Percentiles rank a stretch among this genome's conserved stretches.
These are phyloP conservation scores for Elongisporangium senticosum DNA, from an alignment of 352 stramenopile genomes.

Conservation along the genomic window DNA sequence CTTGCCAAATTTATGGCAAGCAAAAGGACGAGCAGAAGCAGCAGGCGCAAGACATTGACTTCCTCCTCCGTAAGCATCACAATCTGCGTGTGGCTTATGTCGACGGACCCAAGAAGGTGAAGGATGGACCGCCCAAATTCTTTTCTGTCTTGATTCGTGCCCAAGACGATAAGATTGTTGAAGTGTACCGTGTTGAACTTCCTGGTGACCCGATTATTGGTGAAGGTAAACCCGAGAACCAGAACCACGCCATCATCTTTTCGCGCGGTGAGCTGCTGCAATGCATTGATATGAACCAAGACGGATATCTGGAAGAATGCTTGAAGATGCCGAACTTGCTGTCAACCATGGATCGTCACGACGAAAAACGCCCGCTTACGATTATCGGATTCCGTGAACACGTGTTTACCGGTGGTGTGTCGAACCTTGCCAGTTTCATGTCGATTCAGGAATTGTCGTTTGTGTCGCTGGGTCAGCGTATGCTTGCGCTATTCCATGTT, in stretches of 20 bases:
- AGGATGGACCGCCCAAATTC: slow-evolving; percentile 77
- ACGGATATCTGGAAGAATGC: slow-evolving; percentile 71
- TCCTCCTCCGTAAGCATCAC: slow-evolving; percentile 66
- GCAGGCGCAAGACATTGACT: slow-evolving; percentile 74
- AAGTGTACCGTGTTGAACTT: slow-evolving; percentile 75
- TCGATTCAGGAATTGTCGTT: slow-evolving; percentile 84
- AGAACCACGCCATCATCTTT: slow-evolving; percentile 84
- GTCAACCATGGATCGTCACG: slow-evolving; percentile 69
- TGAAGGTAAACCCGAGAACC: slow-evolving; percentile 84
- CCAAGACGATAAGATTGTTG: slow-evolving; percentile 61
- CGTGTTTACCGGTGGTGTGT: slow-evolving; percentile 80
- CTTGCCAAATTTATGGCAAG: slow-evolving; percentile 83
- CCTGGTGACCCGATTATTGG: slow-evolving; percentile 74
- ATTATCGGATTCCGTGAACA: slow-evolving; percentile 86
- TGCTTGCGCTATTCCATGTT: slow-evolving; percentile 71
- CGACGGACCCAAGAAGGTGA: slow-evolving; percentile 80
- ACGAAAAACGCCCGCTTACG: slow-evolving; percentile 61
- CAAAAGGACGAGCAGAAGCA: slow-evolving; percentile 79
- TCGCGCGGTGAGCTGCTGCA: slow-evolving; percentile 74
- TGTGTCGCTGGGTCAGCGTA: slow-evolving; percentile 76
- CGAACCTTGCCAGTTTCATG: slow-evolving; percentile 83
- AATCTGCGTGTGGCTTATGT: slow-evolving; percentile 72
- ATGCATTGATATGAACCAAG: slow-evolving; percentile 89
- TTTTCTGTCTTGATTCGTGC: slow-evolving; percentile 75
- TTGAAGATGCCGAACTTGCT: slow-evolving; percentile 82